Evolutionary conservation across 2,329 filamentous ascomycete genomes (phyloP).

Genomic region (Neurospora crassa): DNA sequence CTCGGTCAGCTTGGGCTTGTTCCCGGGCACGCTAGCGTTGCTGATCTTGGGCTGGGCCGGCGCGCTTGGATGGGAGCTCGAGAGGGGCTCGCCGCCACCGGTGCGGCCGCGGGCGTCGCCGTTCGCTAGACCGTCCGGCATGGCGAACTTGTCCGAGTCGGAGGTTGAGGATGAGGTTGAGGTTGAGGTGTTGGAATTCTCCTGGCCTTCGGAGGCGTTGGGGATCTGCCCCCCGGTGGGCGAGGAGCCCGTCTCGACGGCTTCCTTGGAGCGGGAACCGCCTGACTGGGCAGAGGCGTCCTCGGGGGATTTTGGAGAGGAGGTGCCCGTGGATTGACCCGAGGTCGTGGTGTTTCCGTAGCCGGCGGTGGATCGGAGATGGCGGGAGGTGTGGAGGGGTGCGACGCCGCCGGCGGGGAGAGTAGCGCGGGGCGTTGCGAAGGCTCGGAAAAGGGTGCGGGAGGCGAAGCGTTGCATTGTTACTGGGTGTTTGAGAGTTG

Average conservation of each 20-base stretch:
- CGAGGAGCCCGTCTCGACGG: conserved; percentile 20
- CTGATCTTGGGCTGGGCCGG: conserved; percentile 41
- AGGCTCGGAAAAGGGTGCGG: not conserved
- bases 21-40: conserved; percentile 34
- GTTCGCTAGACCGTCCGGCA: conserved; percentile 22
- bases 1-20: conserved; percentile 27
- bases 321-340: conserved; percentile 2
- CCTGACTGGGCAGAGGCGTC: conserved; percentile 19
- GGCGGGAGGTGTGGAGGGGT: not conserved
- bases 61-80: conserved; percentile 21
- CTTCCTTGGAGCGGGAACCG: conserved; percentile 28
- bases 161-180: not conserved
- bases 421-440: not conserved
- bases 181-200: not conserved
- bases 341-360: not conserved
- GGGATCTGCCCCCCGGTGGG: conserved; percentile 4
- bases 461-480: not conserved
- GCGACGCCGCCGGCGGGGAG: not conserved
- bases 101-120: conserved; percentile 26
- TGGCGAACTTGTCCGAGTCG: conserved; percentile 9
- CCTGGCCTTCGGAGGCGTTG: not conserved
- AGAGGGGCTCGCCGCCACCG: conserved; percentile 29
- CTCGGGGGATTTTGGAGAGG: conserved; percentile 18
- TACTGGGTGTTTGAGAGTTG: not conserved
- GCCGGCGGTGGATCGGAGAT: not conserved